Base-by-base conservation (phyloP, 805 yeast species). In the Maudiozyma barnettii region DNA sequence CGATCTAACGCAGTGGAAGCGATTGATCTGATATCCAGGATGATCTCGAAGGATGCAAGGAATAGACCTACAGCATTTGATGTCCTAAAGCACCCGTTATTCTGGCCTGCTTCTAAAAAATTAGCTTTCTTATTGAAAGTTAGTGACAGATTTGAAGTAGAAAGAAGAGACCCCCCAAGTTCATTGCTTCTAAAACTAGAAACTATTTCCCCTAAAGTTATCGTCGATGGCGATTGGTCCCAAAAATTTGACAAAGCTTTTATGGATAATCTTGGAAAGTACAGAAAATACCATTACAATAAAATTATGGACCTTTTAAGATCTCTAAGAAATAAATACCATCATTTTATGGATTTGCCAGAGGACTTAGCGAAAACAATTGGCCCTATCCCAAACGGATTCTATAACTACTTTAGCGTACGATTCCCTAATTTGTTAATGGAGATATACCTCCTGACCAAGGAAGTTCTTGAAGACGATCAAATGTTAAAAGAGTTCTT, bases 321-420 rank as follows among this genome's bases (percentile, higher is more conserved):
- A 49, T 96, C 96, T 0, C 65, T 93, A 55, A 74, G 99, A 57
- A 93, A 93, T 68, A 93, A 93, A 64, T 83, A 87, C 59, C 98
- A 93, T 64, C 99, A 93, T 64, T 91, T 76, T 64, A 88, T 88
- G 66, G 99, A 93, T 63, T 68, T 90, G 60, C 96, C 96, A 1
- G 73, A 67, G 9, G 76, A 70, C 13, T 71, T 93, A 49, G 79
- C 78, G 45, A 61, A 60, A 14, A 72, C 77, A 44, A 83, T 93
- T 78, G 82, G 87, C 18, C 83, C 91, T 0, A 66, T 88, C 23
- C 96, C 97, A 0, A 78, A 79, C 44, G 96, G 95, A 0, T 93
- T 86, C 61, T 84, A 87, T 64, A 65, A 70, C 40, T 93, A 85
- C 62, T 93, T 88, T 65, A 78, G 79, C 41, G 58, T 63, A 26